Conservation (phyloP, 352 stramenopile species). For the Peronosclerospora sorghi region DNA sequence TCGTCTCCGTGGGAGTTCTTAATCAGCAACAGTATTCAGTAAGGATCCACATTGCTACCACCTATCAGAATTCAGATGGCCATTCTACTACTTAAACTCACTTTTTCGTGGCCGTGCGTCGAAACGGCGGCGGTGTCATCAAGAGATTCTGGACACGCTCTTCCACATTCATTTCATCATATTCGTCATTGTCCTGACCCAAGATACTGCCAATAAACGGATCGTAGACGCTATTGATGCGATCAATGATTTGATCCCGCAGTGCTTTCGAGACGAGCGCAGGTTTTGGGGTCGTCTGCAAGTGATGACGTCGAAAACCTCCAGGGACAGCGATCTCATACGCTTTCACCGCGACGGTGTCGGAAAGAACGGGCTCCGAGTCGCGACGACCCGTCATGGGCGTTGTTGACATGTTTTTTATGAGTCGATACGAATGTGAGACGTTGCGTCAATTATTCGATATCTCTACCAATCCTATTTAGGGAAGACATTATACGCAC, state of each 20-base stretch:
- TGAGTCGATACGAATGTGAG: no score
- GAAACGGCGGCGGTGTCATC: slow-evolving; percentile 41
- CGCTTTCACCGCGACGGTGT: slow-evolving; percentile 27
- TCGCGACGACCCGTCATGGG: slow-evolving; percentile 35
- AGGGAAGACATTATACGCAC: no score
- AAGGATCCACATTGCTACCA: not conserved
- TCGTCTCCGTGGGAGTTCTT: slow-evolving; percentile 22
- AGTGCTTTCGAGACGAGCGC: slow-evolving; percentile 41
- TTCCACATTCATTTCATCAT: slow-evolving; percentile 58
- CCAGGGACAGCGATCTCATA: slow-evolving; percentile 57
- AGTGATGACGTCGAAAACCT: slow-evolving; percentile 61
- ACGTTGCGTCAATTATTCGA: no score
- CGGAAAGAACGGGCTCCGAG: slow-evolving; percentile 40
- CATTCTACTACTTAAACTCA: no score
- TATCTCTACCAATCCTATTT: no score
- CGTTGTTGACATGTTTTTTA: no score
- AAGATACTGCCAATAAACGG: slow-evolving; percentile 76
- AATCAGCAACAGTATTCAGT: slow-evolving; percentile 13
- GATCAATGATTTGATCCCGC: slow-evolving; percentile 58
- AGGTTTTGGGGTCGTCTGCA: slow-evolving; percentile 27
- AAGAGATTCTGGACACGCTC: slow-evolving; percentile 56
- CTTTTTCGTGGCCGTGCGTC: slow-evolving; percentile 16
- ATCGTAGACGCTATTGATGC: slow-evolving; percentile 69
- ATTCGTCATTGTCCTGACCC: slow-evolving; percentile 73
- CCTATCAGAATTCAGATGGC: no score